Evolutionary conservation across 352 stramenopile genomes (phyloP), one percentile per base, ranked within the genome.

Genomic region (Thalassiosira pacifica): DNA sequence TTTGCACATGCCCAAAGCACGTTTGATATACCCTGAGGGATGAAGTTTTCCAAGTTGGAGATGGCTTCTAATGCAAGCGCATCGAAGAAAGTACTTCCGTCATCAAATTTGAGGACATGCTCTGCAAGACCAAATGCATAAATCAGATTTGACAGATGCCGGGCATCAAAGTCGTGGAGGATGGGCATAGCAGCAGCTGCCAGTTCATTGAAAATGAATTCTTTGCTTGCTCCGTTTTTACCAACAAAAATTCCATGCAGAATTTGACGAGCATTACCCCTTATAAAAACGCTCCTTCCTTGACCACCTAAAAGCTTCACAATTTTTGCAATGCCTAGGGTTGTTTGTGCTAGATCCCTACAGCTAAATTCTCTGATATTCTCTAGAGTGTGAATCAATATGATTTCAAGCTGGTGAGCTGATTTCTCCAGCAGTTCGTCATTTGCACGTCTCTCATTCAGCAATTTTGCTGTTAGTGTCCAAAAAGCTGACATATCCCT

Each of bases 301-400:
- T 3, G 1, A 11, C 32, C 11, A 31, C 57, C 57, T 37, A 76
- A 34, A 52, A 37, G 19, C 22, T 67, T 76, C n/a, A 76, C 67
- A 34, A 76, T 63, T 24, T 65, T 76, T 8, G 67, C 67, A 18
- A 76, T 8, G 32, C 67, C 67, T 10, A 76, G 31, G 27, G 37
- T 34, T 27, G 67, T 76, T 31, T 3, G 13, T 29, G 37, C 11
- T 27, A 76, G 5, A 31, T 76, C 37, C 34, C 67, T 55, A 59
- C 22, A 26, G 4, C 48, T 60, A 18, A 65, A 76, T 13, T 16
- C 18, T 40, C 37, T 18, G 66, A 65, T 76, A 8, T 40, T 22
- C 31, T 59, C 67, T 40, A 67, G 13, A 19, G 37, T 76, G 10
- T 67, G 22, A 5, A 3, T 26, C 19, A 76, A 26, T 76, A 76